phyloP scores from a whole-genome alignment of 2,329 filamentous ascomycete species.

The Neofusicoccum umdonicola region DNA sequence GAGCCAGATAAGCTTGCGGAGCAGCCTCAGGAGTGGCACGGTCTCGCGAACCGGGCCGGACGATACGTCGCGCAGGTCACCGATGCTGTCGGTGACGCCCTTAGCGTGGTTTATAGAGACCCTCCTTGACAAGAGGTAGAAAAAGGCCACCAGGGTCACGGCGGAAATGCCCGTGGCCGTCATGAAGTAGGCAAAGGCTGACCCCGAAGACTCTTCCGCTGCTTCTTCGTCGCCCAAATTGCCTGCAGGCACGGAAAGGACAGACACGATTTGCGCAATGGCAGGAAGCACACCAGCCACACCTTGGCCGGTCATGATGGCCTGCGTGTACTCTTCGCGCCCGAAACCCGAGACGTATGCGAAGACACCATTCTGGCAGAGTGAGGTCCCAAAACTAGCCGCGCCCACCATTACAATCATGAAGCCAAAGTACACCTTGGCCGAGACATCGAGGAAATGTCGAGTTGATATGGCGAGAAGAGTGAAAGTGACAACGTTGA shows the following conservation, averaged over 20 bases:
- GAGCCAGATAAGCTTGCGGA: slow-evolving; percentile 76
- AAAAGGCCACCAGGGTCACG: slow-evolving; percentile 68
- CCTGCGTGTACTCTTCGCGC: slow-evolving; percentile 85
- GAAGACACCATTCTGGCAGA: slow-evolving; percentile 93
- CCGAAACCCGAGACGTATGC: slow-evolving; percentile 87
- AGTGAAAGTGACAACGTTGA: slow-evolving; percentile 75
- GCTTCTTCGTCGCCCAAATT: slow-evolving; percentile 26
- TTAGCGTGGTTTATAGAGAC: slow-evolving; percentile 27
- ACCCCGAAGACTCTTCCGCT: slow-evolving; percentile 53
- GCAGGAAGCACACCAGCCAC: slow-evolving; percentile 88
- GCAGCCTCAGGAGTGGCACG: slow-evolving; percentile 63
- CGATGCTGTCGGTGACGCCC: slow-evolving; percentile 11
- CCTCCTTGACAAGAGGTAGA: slow-evolving; percentile 65
- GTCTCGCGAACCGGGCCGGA: slow-evolving; percentile 42
- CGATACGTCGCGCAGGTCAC: not conserved
- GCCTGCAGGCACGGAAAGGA: slow-evolving; percentile 60
- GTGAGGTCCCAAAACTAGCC: slow-evolving; percentile 75
- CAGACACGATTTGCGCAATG: slow-evolving; percentile 80
- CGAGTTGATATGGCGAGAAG: slow-evolving; percentile 79
- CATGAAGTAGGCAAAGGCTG: slow-evolving; percentile 88
- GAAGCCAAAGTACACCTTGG: slow-evolving; percentile 73
- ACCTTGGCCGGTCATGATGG: slow-evolving; percentile 92
- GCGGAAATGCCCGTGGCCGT: slow-evolving; percentile 77
- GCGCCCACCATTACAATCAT: slow-evolving; percentile 76
- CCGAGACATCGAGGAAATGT: slow-evolving; percentile 60